Base-by-base conservation (phyloP, 2,329 filamentous ascomycete genomes). In the Alternaria incomplexa region DNA sequence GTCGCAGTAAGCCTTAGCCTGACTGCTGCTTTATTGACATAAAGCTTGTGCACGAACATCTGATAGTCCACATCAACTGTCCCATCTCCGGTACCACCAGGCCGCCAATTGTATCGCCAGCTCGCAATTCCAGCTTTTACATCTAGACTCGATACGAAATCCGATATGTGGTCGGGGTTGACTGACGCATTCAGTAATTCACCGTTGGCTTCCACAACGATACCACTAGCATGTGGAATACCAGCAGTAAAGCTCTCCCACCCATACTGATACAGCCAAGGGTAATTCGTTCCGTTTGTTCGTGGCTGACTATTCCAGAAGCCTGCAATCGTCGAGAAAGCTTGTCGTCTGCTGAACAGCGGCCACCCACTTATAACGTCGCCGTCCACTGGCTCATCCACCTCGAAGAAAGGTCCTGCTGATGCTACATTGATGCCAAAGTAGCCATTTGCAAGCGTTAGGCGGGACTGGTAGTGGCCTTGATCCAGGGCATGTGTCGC, bases 171-270 rank as follows among this genome's bases (percentile, higher is more conserved):
- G 0, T 79, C 79, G 30, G 83, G 85, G 50, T 87, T 82, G 3
- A 90, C 88, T 0, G 83, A 87, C 4, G 90, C 87, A 79, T 90
- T 85, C 30, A 93, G 81, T 51, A 86, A 83, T 9, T 81, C 79
- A 23, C 83, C 82, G 58, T 85, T 82, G 3, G 85, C 85, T 56
- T 88, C 84, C 17, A 91, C 81, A 36, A 89, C 76, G 40, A 91
- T 79, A 1, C 86, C 88, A 25, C 84, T 84, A 84, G 89, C 91
- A 73, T 92, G 90, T 7, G 91, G 91, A 15, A 93, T 85, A 23
- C 91, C 91, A 55, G 86, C 87, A 65, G 92, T 90, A 54, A 91
- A 89, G 68, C 87, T 90, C 71, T 93, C 90, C 61, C 87, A 86
- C 7, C 90, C 90, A 77, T 91, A 90, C 67, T 92, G 87, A 59